phyloP scores from a whole-genome alignment of 768 basidiomycete genomes.

The Tylopilus plumbeoviolaceoides region DNA sequence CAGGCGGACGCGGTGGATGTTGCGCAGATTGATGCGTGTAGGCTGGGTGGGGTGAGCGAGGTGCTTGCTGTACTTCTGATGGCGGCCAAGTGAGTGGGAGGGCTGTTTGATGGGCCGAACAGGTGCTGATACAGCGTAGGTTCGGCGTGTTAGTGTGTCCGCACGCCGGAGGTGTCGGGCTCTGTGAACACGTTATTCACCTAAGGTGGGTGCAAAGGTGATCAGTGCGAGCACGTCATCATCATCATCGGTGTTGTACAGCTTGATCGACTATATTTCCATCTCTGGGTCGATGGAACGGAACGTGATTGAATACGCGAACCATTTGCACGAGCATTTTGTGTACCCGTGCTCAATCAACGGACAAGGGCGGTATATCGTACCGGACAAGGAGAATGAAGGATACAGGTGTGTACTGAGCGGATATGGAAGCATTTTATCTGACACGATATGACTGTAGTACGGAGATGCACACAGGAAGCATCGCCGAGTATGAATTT shows the following conservation, averaged over 20 bases:
- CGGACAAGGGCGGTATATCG: slow-evolving; percentile 76
- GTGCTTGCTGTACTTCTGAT: slow-evolving; percentile 84
- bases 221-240: neutral
- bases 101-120: neutral
- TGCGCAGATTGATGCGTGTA: slow-evolving; percentile 84
- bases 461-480: slow-evolving; percentile 79
- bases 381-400: slow-evolving; percentile 65
- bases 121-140: slow-evolving; percentile 33
- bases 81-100: slow-evolving; percentile 68
- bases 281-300: slow-evolving; percentile 74
- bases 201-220: slow-evolving; percentile 46
- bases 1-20: slow-evolving; percentile 89
- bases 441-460: slow-evolving; percentile 25
- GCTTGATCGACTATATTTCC: slow-evolving; percentile 87
- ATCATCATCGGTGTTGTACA: slow-evolving; percentile 27
- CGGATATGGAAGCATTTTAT: slow-evolving; percentile 1
- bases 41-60: slow-evolving; percentile 87
- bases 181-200: slow-evolving; percentile 91
- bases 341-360: slow-evolving; percentile 73
- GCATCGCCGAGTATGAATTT: slow-evolving; percentile 71
- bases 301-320: slow-evolving; percentile 83
- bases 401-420: slow-evolving; percentile 50
- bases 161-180: slow-evolving; percentile 88
- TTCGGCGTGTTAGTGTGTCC: slow-evolving; percentile 87
- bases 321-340: slow-evolving; percentile 92